A percentile compares a stretch with the other conserved stretches of the same genome.
Conservation (phyloP, 2,329 filamentous ascomycete species). For the Alternaria viburni region DNA sequence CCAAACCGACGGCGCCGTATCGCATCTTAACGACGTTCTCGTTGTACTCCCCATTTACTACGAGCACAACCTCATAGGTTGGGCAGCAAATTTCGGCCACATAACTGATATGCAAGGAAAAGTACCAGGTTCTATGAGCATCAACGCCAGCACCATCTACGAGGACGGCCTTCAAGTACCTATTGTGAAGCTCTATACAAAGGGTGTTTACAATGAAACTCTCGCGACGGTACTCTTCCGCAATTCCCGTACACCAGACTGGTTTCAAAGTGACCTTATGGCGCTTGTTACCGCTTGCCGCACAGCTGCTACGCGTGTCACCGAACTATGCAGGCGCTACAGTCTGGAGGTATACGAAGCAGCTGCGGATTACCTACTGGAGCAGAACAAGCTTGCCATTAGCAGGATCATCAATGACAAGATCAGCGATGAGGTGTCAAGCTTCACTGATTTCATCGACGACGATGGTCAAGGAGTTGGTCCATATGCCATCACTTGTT, state of each 20-base stretch:
- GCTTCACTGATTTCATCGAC: conserved; percentile 59
- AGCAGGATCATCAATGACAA: conserved; percentile 55
- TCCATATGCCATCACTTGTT: conserved; percentile 56
- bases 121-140: conserved; percentile 59
- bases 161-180: conserved; percentile 60
- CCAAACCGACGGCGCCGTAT: conserved; percentile 57
- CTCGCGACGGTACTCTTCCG: conserved; percentile 56
- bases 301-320: conserved; percentile 53
- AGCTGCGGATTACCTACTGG: conserved; percentile 53
- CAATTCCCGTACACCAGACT: conserved; percentile 57
- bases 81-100: conserved; percentile 60
- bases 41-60: conserved; percentile 57
- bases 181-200: conserved; percentile 55
- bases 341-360: conserved; percentile 55
- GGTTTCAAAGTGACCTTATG: conserved; percentile 57
- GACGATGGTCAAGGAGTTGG: conserved; percentile 56
- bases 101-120: conserved; percentile 55
- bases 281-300: conserved; percentile 57
- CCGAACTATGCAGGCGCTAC: conserved; percentile 55
- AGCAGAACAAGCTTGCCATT: conserved; percentile 54
- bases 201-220: conserved; percentile 53
- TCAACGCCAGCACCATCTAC: conserved; percentile 56
- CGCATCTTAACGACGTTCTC: conserved; percentile 59
- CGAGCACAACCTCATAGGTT: conserved; percentile 54
- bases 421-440: conserved; percentile 51